A percentile compares a stretch with the other conserved stretches of the same genome.
These are phyloP conservation scores for Phoenix roebelenii DNA, from an alignment of 176 grass and related monocot species.

Conservation along the genomic window DNA sequence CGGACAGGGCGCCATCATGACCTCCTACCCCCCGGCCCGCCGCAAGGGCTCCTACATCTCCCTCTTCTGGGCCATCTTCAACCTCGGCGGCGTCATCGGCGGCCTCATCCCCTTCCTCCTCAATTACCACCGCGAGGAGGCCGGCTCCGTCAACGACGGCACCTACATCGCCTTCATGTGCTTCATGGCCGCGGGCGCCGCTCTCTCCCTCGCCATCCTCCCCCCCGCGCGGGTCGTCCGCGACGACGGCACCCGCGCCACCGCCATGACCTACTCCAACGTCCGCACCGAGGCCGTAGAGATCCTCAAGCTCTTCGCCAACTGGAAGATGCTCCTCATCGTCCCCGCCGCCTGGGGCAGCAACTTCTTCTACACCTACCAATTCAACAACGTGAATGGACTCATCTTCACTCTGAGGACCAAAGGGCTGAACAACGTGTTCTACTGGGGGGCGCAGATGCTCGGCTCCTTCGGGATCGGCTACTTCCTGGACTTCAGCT, in stretches of 20 bases:
- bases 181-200: slow-evolving; percentile 61
- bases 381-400: slow-evolving; percentile 96
- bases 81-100: slow-evolving; percentile 82
- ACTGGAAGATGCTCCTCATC: slow-evolving; percentile 89
- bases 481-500: slow-evolving; percentile 72
- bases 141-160: slow-evolving; percentile 46
- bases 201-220: slow-evolving; percentile 42
- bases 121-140: slow-evolving; percentile 37
- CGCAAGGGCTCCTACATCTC: slow-evolving; percentile 82
- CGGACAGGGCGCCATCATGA: slow-evolving; percentile 83
- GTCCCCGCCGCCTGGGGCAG: slow-evolving; percentile 68
- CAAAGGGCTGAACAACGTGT: slow-evolving; percentile 82
- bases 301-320: slow-evolving; percentile 55
- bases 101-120: slow-evolving; percentile 88
- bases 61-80: slow-evolving; percentile 92
- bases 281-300: slow-evolving; percentile 34
- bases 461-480: slow-evolving; percentile 59
- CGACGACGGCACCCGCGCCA: slow-evolving; percentile 52
- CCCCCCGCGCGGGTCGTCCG: slow-evolving; percentile 48
- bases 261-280: slow-evolving; percentile 38
- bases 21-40: slow-evolving; percentile 57
- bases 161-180: slow-evolving; percentile 80
- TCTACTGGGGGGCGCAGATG: slow-evolving; percentile 99
- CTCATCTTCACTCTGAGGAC: slow-evolving; percentile 65
- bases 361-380: slow-evolving; percentile 99